Percentiles rank a stretch among this genome's conserved stretches.
Conservation (phyloP, 345 rosid genomes). For the Hibiscus syriacus region DNA sequence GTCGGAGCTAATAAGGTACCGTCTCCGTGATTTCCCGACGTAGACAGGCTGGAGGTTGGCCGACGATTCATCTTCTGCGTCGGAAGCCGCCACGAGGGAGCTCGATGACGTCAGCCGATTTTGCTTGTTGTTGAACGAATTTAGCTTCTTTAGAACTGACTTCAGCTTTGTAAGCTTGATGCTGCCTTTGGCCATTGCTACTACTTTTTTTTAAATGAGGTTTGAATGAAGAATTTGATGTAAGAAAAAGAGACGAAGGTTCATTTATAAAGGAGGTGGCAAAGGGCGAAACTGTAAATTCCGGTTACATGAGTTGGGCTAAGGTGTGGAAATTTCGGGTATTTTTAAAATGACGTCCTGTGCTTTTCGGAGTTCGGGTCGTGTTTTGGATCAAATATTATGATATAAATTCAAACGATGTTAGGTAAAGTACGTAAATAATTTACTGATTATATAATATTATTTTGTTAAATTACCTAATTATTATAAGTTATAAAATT, state of each 20-base stretch:
- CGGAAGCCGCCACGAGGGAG: slow-evolving; percentile 27
- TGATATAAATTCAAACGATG: too few relatives aligned
- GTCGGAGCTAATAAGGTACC: slow-evolving; percentile 56
- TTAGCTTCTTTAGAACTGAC: slow-evolving; percentile 75
- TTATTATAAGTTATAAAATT: too few relatives aligned
- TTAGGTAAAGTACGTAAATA: too few relatives aligned
- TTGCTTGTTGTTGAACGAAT: slow-evolving; percentile 58
- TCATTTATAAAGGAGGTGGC: slow-evolving; percentile 22
- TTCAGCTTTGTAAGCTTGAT: slow-evolving; percentile 70
- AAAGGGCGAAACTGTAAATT: slow-evolving; percentile 11
- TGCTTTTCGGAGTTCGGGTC: background rate
- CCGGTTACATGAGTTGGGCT: slow-evolving; percentile 14
- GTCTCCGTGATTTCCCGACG: slow-evolving; percentile 74
- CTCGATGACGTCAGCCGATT: slow-evolving; percentile 20
- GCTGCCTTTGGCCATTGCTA: slow-evolving; percentile 63
- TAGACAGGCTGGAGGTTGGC: slow-evolving; percentile 61
- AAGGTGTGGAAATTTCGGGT: slow-evolving; percentile 3
- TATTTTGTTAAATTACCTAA: too few relatives aligned
- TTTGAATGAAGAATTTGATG: slow-evolving; percentile 3
- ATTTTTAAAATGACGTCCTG: slow-evolving; percentile 2
- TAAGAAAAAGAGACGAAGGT: slow-evolving; percentile 25
- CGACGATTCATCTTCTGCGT: slow-evolving; percentile 19
- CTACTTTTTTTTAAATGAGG: background rate
- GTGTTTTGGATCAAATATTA: background rate
- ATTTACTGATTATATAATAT: too few relatives aligned